Base-by-base conservation (phyloP, 345 rosid genomes). In the Mercurialis annua region DNA sequence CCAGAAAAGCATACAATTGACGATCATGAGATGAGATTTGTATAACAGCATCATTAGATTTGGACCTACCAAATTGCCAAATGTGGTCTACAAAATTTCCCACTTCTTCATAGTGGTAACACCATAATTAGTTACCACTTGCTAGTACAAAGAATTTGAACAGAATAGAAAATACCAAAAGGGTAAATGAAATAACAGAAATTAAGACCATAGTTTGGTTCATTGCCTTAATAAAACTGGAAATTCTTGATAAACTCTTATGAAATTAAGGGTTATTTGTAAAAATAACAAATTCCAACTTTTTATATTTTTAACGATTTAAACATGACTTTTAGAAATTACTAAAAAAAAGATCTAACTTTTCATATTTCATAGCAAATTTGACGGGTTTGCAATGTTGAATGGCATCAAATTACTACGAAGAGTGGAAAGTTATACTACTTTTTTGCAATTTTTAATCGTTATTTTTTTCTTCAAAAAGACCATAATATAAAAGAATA, bases 11-110 rank as follows among this genome's bases (percentile, higher is more conserved):
- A 52, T 16, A n/a, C 11, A 49, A 70, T 38, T 40, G 21, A 47
- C 57, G 73, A 78, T 81, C 61, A 81, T 76, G 78, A 69, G 51
- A n/a, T n/a, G n/a, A n/a, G n/a, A n/a, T n/a, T 40, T 74, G 56
- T 49, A 64, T 15, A 70, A 66, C 79, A 73, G 23, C 33, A 76
- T 76, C 55, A 76, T 77, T 63, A 36, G 10, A 38, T 76, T 50
- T 76, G 82, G 66, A 71, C 83, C 66, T 75, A 69, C 75, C 70
- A 66, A 31, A 36, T 48, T 40, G 34, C 40, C 8, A 54, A 60
- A 17, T 72, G 65, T 44, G 59, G 14, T 34, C 24, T 52, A 42
- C 54, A 34, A 52, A 33, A 20, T 47, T 38, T 27, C 59, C 57
- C 68, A 70, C 56, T 62, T 51, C 56, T 62, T 51, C 17, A 18